Evolutionary conservation across 176 grass and related monocot genomes (phyloP).

Genomic region (Triticum turgidum): DNA sequence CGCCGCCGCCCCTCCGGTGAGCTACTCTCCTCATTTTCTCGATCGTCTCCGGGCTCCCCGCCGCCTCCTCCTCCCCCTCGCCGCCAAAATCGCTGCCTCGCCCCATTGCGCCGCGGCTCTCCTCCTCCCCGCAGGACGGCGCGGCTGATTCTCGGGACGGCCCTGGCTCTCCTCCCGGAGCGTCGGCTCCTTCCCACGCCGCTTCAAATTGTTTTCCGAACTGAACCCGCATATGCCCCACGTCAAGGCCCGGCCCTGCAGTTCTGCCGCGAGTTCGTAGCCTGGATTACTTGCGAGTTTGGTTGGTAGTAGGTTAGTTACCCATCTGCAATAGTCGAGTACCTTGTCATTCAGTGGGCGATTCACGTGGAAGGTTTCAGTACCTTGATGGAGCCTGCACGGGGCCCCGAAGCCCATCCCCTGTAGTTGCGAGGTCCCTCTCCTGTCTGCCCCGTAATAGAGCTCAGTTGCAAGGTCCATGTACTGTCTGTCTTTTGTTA

Average conservation of each 20-base stretch:
- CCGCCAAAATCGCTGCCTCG: background rate
- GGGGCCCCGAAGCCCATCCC: background rate
- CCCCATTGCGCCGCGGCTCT: background rate
- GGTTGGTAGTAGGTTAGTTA: background rate
- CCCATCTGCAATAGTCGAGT: background rate
- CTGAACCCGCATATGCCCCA: background rate
- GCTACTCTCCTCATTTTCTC: background rate
- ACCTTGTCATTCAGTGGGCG: background rate
- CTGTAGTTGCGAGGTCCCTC: conserved; percentile 5
- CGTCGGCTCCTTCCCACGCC: background rate
- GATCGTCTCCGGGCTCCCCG: background rate
- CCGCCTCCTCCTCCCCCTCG: background rate
- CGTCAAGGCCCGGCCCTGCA: background rate
- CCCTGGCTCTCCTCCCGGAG: background rate
- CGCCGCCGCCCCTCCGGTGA: background rate
- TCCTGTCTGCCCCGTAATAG: background rate
- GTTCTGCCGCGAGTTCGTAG: background rate
- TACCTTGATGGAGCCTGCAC: background rate
- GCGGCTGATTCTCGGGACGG: background rate
- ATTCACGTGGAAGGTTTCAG: conserved; percentile 18
- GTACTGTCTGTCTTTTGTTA: background rate
- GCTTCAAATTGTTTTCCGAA: background rate
- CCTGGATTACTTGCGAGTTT: conserved; percentile 7
- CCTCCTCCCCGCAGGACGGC: background rate
- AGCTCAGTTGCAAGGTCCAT: background rate